Evolutionary conservation across 2,329 filamentous ascomycete species (phyloP).

Genomic region (Pseudogymnoascus destructans): DNA sequence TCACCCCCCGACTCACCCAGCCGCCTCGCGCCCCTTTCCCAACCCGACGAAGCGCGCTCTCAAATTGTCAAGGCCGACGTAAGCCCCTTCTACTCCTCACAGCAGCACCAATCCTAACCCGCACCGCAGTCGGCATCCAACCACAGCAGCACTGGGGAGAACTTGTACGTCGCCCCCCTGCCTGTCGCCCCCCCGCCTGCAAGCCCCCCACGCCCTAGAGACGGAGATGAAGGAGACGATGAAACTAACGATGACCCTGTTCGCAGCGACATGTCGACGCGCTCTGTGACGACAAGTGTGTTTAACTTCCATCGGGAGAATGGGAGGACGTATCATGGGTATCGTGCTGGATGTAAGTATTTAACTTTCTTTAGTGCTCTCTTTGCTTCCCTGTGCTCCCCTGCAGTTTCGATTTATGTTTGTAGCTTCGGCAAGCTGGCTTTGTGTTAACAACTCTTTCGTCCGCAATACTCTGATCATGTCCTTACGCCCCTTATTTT

Average conservation of each 20-base stretch:
- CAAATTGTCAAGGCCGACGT: conserved; percentile 1
- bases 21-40: background rate
- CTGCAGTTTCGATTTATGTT: background rate
- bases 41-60: background rate
- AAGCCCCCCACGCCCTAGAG: background rate
- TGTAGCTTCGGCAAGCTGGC: background rate
- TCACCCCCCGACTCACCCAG: background rate
- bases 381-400: background rate
- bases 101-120: background rate
- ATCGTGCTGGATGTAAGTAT: conserved; percentile 17
- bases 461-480: background rate
- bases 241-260: background rate
- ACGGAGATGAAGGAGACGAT: background rate
- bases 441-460: background rate
- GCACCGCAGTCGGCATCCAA: background rate
- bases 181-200: background rate
- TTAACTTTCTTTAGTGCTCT: background rate
- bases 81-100: background rate
- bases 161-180: background rate
- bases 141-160: background rate
- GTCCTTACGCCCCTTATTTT: background rate
- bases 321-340: conserved; percentile 22
- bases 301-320: conserved; percentile 20
- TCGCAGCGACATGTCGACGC: conserved; percentile 10
- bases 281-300: conserved; percentile 14